A percentile compares a stretch with the other conserved stretches of the same genome.
Evolutionary conservation across 1,139 yeast species (phyloP).

Genomic region (Martiniozyma asiatica): DNA sequence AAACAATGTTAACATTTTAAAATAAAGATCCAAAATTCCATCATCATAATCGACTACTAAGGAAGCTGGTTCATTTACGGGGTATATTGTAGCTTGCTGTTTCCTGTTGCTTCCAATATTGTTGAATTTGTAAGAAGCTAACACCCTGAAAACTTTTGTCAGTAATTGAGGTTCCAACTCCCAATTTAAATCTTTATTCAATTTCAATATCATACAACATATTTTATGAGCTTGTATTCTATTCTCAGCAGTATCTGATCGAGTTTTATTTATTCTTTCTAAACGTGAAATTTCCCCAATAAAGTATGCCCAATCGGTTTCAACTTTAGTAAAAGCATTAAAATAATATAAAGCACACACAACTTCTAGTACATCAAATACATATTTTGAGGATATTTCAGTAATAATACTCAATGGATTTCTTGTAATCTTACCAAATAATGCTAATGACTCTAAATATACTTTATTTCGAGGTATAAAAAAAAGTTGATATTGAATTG

Average conservation of each 20-base stretch:
- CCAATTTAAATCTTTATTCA: slow-evolving; percentile 18
- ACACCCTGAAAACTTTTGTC: slow-evolving; percentile 17
- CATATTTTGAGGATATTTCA: slow-evolving; percentile 3
- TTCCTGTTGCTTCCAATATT: slow-evolving; percentile 13
- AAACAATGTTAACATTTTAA: slow-evolving; percentile 18
- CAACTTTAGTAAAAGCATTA: slow-evolving; percentile 12
- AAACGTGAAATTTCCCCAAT: slow-evolving; percentile 9
- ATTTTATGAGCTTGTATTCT: slow-evolving; percentile 7
- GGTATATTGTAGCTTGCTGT: slow-evolving; percentile 9
- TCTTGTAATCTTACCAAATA: slow-evolving; percentile 11
- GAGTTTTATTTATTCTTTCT: not conserved
- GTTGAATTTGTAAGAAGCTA: slow-evolving; percentile 19
- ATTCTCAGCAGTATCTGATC: not conserved
- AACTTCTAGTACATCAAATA: slow-evolving; percentile 10
- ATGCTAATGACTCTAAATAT: slow-evolving; percentile 14
- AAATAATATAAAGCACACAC: slow-evolving; percentile 16
- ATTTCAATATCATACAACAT: slow-evolving; percentile 12
- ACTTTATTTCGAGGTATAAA: slow-evolving; percentile 5
- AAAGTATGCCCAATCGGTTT: slow-evolving; percentile 20
- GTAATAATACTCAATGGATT: slow-evolving; percentile 19
- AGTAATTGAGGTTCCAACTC: slow-evolving; percentile 19
- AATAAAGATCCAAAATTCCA: slow-evolving; percentile 21
- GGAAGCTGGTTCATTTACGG: slow-evolving; percentile 9
- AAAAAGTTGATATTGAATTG: slow-evolving; percentile 10
- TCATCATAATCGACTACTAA: slow-evolving; percentile 11